A percentile compares a stretch with the other conserved stretches of the same genome.
phyloP scores from a whole-genome alignment of 2,329 filamentous ascomycete genomes.

The Colletotrichum theobromicola region DNA sequence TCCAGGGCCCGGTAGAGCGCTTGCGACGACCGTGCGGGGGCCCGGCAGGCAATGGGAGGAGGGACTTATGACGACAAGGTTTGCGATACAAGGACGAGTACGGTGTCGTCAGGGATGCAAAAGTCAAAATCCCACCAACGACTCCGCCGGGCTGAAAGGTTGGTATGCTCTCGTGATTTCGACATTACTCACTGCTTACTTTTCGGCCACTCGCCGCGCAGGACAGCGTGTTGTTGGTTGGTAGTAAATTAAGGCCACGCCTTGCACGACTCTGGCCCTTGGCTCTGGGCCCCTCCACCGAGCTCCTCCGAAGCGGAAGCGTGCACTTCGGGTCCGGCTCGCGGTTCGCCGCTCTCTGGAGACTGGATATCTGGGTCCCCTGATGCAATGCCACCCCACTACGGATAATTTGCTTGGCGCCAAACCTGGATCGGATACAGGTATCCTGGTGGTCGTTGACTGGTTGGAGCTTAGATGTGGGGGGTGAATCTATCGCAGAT shows the following conservation, averaged over 20 bases:
- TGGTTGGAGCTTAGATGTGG: not conserved
- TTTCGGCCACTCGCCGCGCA: not conserved
- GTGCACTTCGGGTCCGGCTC: conserved; percentile 10
- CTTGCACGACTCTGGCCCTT: not conserved
- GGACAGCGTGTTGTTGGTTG: not conserved
- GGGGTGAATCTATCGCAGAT: conserved; percentile 2
- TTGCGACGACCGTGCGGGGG: not conserved
- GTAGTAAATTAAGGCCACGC: not conserved
- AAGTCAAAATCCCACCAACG: conserved; percentile 10
- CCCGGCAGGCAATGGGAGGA: conserved; percentile 3
- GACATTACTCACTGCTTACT: not conserved
- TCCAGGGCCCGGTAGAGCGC: not conserved
- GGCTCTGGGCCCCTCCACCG: not conserved
- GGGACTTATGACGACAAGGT: conserved; percentile 10
- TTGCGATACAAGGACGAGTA: not conserved
- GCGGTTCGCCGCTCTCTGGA: not conserved
- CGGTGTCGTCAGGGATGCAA: conserved; percentile 4
- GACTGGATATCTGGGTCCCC: not conserved
- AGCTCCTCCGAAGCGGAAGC: conserved; percentile 4
- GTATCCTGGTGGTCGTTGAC: not conserved
- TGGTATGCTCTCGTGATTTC: not conserved
- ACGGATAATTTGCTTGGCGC: conserved; percentile 17
- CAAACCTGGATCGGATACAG: conserved; percentile 5
- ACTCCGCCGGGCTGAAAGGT: not conserved
- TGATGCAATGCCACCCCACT: conserved; percentile 14